Evolutionary conservation across 192 early-diverging fungal genomes (phyloP).

Genomic region (Lobosporangium transversale): DNA sequence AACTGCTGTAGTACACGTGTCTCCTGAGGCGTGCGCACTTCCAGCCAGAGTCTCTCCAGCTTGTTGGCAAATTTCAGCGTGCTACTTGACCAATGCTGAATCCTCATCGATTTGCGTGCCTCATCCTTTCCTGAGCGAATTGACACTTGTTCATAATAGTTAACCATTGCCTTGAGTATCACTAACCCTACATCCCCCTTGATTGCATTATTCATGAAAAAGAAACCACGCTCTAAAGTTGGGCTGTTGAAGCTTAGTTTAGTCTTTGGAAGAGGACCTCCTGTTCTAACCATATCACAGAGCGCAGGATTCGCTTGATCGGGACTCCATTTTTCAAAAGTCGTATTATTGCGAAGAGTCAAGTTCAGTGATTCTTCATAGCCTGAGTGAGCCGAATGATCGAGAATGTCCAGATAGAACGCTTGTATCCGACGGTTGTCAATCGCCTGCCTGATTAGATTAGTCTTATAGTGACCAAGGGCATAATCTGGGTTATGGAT

Average conservation of each 20-base stretch:
- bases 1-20: conserved; percentile 3
- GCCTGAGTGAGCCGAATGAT: conserved; percentile 4
- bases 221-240: conserved; percentile 14
- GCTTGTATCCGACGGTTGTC: conserved; percentile 8
- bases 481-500: not conserved
- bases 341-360: not conserved
- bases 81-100: conserved; percentile 11
- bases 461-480: conserved; percentile 11
- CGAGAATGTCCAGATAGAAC: conserved; percentile 4
- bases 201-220: conserved; percentile 16
- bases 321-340: conserved; percentile 8
- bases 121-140: not conserved
- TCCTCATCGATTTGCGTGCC: conserved; percentile 8
- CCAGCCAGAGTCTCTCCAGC: conserved; percentile 17
- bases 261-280: conserved; percentile 5
- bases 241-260: conserved; percentile 16
- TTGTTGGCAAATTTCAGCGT: conserved; percentile 9
- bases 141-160: conserved; percentile 2
- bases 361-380: conserved; percentile 5
- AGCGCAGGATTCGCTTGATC: conserved; percentile 15
- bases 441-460: conserved; percentile 7
- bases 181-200: conserved; percentile 8
- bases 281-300: conserved; percentile 17
- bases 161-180: conserved; percentile 15
- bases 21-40: conserved; percentile 8